phyloP scores from a whole-genome alignment of 208 protist species.

The Porcisia deanei region DNA sequence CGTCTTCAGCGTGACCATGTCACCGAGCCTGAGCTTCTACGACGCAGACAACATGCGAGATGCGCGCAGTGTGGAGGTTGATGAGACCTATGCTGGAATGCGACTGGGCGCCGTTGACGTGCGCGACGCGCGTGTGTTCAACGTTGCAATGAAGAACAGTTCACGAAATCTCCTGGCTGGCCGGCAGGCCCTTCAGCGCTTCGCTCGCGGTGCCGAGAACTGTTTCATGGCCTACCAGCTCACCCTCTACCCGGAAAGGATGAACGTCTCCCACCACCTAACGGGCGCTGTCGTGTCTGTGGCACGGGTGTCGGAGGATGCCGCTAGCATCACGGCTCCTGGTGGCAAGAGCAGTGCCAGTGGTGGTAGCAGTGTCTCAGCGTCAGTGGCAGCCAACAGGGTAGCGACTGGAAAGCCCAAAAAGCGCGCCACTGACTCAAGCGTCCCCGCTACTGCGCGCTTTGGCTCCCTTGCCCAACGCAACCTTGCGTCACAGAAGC shows the following conservation, averaged over 20 bases:
- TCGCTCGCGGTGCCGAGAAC: conserved; percentile 54
- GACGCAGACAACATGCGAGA: conserved; percentile 47
- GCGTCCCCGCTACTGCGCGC: background rate
- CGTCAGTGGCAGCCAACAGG: background rate
- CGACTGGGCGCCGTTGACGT: conserved; percentile 64
- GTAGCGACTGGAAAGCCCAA: conserved; percentile 1
- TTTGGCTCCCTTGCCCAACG: conserved; percentile 12
- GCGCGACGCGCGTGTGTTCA: conserved; percentile 67
- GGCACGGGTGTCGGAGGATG: conserved; percentile 5
- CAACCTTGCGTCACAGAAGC: conserved; percentile 19
- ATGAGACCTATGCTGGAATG: conserved; percentile 63
- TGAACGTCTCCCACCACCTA: conserved; percentile 67
- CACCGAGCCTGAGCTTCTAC: conserved; percentile 51
- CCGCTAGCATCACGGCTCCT: background rate
- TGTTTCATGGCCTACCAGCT: conserved; percentile 72
- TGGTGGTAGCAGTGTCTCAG: background rate
- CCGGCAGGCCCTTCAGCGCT: conserved; percentile 62
- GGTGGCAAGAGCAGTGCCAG: background rate
- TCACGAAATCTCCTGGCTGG: conserved; percentile 72
- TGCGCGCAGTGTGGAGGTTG: conserved; percentile 60
- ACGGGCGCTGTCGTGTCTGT: conserved; percentile 56
- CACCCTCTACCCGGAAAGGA: conserved; percentile 71
- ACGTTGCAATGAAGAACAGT: conserved; percentile 74
- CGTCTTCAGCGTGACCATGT: conserved; percentile 60
- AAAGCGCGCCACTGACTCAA: background rate